Percentiles rank a stretch among this genome's conserved stretches.
These are phyloP conservation scores for Fusarium sp. DNA, from an alignment of 2,329 filamentous ascomycete species.

Conservation along the genomic window DNA sequence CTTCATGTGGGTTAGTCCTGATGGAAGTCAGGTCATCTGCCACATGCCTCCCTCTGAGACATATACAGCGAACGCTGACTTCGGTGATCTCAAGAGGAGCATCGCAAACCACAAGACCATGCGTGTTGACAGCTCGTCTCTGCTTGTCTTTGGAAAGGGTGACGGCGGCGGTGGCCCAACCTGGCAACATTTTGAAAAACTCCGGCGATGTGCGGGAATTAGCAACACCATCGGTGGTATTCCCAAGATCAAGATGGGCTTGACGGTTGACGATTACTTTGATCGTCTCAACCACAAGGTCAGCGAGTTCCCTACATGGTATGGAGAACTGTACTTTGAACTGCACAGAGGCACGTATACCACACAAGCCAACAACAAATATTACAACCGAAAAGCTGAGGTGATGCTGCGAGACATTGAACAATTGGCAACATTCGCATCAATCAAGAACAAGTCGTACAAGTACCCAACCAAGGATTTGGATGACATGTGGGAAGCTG, in stretches of 20 bases:
- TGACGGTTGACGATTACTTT: constrained; percentile 95
- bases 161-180: constrained; percentile 97
- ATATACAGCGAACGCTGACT: constrained; percentile 93
- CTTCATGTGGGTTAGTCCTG: constrained; percentile 97
- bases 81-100: constrained; percentile 92
- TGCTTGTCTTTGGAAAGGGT: constrained; percentile 95
- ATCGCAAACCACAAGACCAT: constrained; percentile 94
- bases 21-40: constrained; percentile 96
- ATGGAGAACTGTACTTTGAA: constrained; percentile 98
- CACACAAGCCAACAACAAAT: constrained; percentile 97
- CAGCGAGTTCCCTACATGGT: constrained; percentile 89
- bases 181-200: constrained; percentile 93
- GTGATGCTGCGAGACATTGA: constrained; percentile 89
- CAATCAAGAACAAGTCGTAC: constrained; percentile 77
- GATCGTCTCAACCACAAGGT: constrained; percentile 84
- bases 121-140: constrained; percentile 89
- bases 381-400: constrained; percentile 89
- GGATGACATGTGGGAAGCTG: constrained; percentile 94
- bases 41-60: constrained; percentile 98
- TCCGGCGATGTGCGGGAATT: constrained; percentile 90
- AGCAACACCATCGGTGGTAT: constrained; percentile 84
- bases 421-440: constrained; percentile 86
- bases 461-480: constrained; percentile 95
- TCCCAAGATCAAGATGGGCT: constrained; percentile 88
- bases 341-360: constrained; percentile 97